Conservation (phyloP, 805 yeast species). For the Wickerhamiella shivajii region DNA sequence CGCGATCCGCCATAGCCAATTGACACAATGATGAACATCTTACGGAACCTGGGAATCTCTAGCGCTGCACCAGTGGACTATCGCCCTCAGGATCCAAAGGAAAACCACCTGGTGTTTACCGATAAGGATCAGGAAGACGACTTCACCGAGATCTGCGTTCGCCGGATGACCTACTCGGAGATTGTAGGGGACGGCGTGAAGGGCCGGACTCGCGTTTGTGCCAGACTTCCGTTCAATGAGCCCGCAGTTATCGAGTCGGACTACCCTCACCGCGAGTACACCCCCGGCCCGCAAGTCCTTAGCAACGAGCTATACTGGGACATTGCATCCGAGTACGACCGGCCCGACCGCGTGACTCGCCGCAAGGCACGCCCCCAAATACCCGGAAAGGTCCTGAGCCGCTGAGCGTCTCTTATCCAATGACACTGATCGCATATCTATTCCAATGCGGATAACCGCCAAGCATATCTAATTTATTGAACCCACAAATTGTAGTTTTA, state of each 20-base stretch:
- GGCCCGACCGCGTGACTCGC: constrained; percentile 7
- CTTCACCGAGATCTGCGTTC: constrained; percentile 33
- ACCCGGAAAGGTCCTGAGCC: constrained; percentile 3
- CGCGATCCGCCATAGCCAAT: too few relatives aligned
- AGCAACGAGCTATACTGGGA: constrained; percentile 11
- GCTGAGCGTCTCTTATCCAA: too few relatives aligned
- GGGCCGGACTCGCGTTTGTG: constrained; percentile 1
- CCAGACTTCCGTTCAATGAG: not conserved
- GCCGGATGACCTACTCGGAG: constrained; percentile 40
- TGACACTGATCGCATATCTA: too few relatives aligned
- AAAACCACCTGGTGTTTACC: constrained; percentile 12
- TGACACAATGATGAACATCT: too few relatives aligned
- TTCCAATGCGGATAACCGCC: not conserved
- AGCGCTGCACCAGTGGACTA: not conserved
- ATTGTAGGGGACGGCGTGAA: constrained; percentile 26
- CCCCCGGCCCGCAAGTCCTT: not conserved
- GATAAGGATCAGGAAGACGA: constrained; percentile 24
- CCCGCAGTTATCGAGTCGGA: not conserved
- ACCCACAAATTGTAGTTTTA: not conserved
- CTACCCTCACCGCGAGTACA: not conserved
- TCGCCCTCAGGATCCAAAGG: constrained; percentile 2
- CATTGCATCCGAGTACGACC: constrained; percentile 1
- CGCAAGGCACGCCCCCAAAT: constrained; percentile 5
- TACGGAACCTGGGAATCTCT: not conserved
- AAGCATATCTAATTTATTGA: not conserved